Evolutionary conservation across 2,329 filamentous ascomycete genomes (phyloP).

Genomic region (Pseudogymnoascus sp.): DNA sequence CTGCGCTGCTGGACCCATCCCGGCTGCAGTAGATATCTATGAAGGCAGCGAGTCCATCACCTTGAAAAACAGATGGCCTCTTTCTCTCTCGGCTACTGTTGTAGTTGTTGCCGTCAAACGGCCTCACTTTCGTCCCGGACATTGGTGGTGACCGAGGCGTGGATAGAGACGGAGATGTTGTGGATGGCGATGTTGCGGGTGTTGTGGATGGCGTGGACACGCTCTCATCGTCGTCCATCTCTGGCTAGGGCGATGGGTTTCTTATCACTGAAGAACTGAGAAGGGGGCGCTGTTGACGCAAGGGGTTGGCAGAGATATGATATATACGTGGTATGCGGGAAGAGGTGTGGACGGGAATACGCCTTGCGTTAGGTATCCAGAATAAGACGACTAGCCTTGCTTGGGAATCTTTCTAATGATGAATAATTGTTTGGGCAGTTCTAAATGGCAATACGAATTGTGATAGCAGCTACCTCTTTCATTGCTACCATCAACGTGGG

Average conservation of each 20-base stretch:
- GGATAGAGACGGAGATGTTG: not conserved
- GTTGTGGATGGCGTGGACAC: not conserved
- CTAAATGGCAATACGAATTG: not conserved
- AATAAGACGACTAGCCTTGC: not conserved
- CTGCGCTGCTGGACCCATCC: not conserved
- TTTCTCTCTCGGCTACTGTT: not conserved
- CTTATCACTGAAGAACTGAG: not conserved
- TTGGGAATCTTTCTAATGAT: not conserved
- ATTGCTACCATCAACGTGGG: not conserved
- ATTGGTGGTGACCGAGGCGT: not conserved
- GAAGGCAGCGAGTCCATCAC: not conserved
- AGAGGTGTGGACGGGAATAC: not conserved
- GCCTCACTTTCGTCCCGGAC: not conserved
- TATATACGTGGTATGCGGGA: not conserved
- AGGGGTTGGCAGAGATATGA: not conserved
- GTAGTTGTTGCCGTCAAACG: not conserved
- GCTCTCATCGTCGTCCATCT: not conserved
- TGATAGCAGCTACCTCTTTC: not conserved
- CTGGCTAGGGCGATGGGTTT: not conserved
- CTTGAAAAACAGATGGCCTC: not conserved
- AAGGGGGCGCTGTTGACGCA: not conserved
- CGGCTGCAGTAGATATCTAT: not conserved
- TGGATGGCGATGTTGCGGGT: not conserved
- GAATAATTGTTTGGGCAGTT: not conserved
- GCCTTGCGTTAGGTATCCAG: not conserved